Percentiles rank a stretch among this genome's conserved stretches.
phyloP scores from a whole-genome alignment of 768 basidiomycete species.

The Suillus lakei region DNA sequence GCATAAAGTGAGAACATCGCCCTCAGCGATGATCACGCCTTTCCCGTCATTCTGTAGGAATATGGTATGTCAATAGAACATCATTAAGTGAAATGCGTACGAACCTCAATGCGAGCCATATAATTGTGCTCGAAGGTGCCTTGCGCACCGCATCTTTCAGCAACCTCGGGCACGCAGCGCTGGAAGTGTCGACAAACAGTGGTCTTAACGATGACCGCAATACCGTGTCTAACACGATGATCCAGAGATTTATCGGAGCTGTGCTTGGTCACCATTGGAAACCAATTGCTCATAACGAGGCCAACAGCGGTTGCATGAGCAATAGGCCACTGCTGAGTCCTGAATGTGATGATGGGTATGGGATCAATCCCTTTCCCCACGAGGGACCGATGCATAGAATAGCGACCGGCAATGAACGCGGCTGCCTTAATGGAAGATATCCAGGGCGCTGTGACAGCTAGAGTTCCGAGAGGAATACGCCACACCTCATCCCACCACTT shows the following conservation, averaged over 20 bases:
- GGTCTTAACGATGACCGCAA: conserved; percentile 61
- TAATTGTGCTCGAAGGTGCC: conserved; percentile 69
- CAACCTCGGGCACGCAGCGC: conserved; percentile 53
- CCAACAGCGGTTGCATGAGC: conserved; percentile 55
- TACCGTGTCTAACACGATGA: conserved; percentile 55
- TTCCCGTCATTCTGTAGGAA: conserved; percentile 41
- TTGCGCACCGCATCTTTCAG: conserved; percentile 70
- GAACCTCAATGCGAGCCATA: conserved; percentile 58
- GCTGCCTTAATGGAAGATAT: conserved; percentile 56
- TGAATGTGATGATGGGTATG: conserved; percentile 62
- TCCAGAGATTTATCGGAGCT: conserved; percentile 46
- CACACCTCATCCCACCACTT: conserved; percentile 62
- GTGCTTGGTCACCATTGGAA: conserved; percentile 39
- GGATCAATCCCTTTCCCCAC: conserved; percentile 46
- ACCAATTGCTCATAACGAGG: conserved; percentile 56
- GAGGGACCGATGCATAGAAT: conserved; percentile 59
- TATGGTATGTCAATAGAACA: neutral
- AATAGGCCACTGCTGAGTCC: conserved; percentile 68
- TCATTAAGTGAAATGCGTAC: conserved; percentile 19
- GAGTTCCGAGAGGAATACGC: conserved; percentile 59
- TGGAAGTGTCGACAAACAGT: conserved; percentile 59
- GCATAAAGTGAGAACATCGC: conserved; percentile 54
- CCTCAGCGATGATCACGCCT: conserved; percentile 65
- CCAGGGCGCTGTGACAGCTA: conserved; percentile 53
- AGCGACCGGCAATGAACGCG: conserved; percentile 61